Evolutionary conservation across 2,329 filamentous ascomycete genomes (phyloP).

Genomic region (Sordariomycetes sp.): DNA sequence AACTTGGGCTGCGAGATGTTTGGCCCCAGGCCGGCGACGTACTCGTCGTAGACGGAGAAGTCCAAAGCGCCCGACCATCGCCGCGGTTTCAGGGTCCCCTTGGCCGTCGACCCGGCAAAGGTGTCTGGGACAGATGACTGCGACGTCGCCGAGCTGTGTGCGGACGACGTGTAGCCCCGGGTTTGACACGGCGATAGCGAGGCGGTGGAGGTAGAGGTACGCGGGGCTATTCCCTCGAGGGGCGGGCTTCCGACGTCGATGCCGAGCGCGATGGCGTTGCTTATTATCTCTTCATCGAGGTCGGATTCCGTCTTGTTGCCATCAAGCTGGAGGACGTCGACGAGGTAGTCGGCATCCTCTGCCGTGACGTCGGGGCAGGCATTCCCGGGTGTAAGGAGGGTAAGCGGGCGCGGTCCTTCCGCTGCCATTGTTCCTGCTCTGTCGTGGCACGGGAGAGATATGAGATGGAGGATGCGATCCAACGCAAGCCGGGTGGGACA

Average conservation of each 20-base stretch:
- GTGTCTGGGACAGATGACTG: slow-evolving; percentile 19
- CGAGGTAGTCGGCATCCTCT: slow-evolving; percentile 6
- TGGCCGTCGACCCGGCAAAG: slow-evolving; percentile 5
- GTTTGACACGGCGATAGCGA: slow-evolving; percentile 27
- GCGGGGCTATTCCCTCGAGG: slow-evolving; percentile 19
- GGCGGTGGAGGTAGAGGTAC: slow-evolving; percentile 22
- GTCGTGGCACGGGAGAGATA: background rate
- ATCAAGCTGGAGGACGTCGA: slow-evolving; percentile 22
- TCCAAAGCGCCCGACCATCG: slow-evolving; percentile 21
- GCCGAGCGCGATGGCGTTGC: slow-evolving; percentile 20
- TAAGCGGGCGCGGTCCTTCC: background rate
- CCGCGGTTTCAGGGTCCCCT: slow-evolving; percentile 7
- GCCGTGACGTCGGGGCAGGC: background rate
- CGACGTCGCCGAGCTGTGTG: slow-evolving; percentile 24
- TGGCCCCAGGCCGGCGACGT: slow-evolving; percentile 29
- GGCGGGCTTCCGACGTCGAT: slow-evolving; percentile 14
- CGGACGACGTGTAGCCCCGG: slow-evolving; percentile 12
- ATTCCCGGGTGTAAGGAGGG: background rate
- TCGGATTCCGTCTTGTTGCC: slow-evolving; percentile 21
- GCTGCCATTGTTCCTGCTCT: background rate
- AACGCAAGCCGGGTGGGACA: background rate
- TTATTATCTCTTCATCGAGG: slow-evolving; percentile 21
- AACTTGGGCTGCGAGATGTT: slow-evolving; percentile 26
- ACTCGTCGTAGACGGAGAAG: slow-evolving; percentile 39
- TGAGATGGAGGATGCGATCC: background rate